Conservation (phyloP, 495 filamentous ascomycete species). For the Penicillium ochrochloron region DNA sequence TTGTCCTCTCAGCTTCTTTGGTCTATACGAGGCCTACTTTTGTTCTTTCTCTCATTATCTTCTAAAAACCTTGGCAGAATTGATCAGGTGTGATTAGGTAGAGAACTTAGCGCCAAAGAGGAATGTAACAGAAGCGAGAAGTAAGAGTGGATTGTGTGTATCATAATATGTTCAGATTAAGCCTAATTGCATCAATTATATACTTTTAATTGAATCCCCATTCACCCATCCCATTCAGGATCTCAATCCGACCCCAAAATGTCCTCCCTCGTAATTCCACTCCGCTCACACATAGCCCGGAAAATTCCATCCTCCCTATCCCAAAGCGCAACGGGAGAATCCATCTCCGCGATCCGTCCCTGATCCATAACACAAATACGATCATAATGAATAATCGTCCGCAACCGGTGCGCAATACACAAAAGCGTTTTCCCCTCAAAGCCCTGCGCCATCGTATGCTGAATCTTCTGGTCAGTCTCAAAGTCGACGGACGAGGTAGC, state of each 20-base stretch:
- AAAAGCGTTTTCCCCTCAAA: slow-evolving; percentile 90
- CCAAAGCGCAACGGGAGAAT: slow-evolving; percentile 73
- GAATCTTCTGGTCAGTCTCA: slow-evolving; percentile 95
- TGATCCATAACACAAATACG: slow-evolving; percentile 95
- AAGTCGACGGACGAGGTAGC: slow-evolving; percentile 93
- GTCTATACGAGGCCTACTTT: too few species aligned
- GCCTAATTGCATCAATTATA: not conserved
- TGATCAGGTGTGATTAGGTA: too few species aligned
- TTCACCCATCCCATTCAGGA: not conserved
- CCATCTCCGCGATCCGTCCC: slow-evolving; percentile 84
- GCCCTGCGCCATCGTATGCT: slow-evolving; percentile 82
- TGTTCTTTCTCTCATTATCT: too few species aligned
- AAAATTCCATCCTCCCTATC: slow-evolving; percentile 73
- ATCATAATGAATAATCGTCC: slow-evolving; percentile 93
- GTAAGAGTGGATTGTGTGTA: not conserved
- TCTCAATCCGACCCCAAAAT: slow-evolving; percentile 27
- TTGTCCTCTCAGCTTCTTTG: too few species aligned
- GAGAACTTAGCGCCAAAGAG: too few species aligned
- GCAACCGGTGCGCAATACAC: slow-evolving; percentile 92
- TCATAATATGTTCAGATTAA: slow-evolving; percentile 7
- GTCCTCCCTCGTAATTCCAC: slow-evolving; percentile 81
- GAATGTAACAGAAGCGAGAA: too few species aligned
- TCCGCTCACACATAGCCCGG: slow-evolving; percentile 88
- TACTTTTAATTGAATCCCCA: not conserved
- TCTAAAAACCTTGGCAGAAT: too few species aligned